Evolutionary conservation across 371 early-diverging fungal species (phyloP).

Genomic region (Capillidium rhysosporum): DNA sequence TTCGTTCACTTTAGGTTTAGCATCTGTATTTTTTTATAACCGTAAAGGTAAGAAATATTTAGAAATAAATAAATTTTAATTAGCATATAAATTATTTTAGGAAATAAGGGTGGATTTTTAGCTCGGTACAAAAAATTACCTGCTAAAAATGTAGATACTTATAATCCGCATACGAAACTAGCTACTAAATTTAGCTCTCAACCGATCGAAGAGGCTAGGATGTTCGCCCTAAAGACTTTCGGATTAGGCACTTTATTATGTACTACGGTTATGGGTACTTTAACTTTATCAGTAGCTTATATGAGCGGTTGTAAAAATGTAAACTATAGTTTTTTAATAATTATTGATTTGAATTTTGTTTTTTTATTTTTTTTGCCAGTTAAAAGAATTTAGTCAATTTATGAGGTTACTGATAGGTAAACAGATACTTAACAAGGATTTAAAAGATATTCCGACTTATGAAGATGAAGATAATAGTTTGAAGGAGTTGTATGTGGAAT

Average conservation of each 20-base stretch:
- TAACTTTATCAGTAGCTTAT: not conserved
- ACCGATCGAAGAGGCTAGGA: not conserved
- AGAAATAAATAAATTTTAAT: too few relatives aligned
- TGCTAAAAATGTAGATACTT: too few relatives aligned
- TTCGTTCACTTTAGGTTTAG: too few relatives aligned
- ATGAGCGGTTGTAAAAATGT: not conserved
- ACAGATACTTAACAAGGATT: not conserved
- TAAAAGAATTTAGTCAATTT: not conserved
- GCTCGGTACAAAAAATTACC: too few relatives aligned
- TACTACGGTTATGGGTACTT: not conserved
- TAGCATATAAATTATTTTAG: too few relatives aligned
- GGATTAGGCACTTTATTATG: conserved; percentile 4
- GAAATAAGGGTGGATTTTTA: too few relatives aligned
- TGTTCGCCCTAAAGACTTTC: conserved; percentile 3
- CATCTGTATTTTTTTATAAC: too few relatives aligned
- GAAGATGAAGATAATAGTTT: not conserved
- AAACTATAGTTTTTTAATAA: not conserved
- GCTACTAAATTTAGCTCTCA: not conserved
- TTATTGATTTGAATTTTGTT: not conserved
- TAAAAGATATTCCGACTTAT: not conserved
- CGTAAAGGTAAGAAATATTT: too few relatives aligned
- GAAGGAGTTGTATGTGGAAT: not conserved
- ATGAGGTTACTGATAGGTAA: not conserved
- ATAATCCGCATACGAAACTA: too few relatives aligned
- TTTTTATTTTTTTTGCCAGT: too few relatives aligned